Evolutionary conservation across 345 rosid species (phyloP).

Genomic region (Populus euphratica): DNA sequence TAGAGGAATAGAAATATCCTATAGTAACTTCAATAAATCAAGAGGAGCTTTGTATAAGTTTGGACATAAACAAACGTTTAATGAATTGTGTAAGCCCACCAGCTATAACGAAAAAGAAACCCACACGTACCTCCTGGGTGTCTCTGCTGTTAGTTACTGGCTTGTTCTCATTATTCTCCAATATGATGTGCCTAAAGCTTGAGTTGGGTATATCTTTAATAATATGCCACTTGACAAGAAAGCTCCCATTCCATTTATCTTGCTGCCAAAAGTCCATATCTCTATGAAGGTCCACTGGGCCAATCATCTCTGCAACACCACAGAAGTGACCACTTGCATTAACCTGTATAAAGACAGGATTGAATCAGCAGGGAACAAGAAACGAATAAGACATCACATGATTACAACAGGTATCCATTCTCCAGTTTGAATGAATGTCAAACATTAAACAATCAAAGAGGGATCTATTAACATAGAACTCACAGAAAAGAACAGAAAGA

Average conservation of each 20-base stretch:
- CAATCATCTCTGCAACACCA: slow-evolving; percentile 95
- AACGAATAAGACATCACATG: not conserved
- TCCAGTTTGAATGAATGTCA: not conserved
- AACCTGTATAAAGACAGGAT: slow-evolving; percentile 47
- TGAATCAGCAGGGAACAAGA: slow-evolving; percentile 12
- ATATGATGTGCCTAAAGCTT: slow-evolving; percentile 70
- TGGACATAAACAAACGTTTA: not conserved
- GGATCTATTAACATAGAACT: slow-evolving; percentile 22
- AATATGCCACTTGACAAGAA: slow-evolving; percentile 90
- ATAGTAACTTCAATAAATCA: not conserved
- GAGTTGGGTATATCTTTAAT: slow-evolving; percentile 80
- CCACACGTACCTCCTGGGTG: slow-evolving; percentile 78
- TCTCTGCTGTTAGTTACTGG: slow-evolving; percentile 99
- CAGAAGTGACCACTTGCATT: slow-evolving; percentile 97
- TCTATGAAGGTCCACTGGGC: slow-evolving; percentile 69
- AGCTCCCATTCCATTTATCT: slow-evolving; percentile 97
- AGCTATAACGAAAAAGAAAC: not conserved
- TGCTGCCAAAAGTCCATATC: slow-evolving; percentile 99
- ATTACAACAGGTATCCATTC: not conserved
- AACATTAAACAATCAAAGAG: not conserved
- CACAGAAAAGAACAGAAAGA: slow-evolving; percentile 86
- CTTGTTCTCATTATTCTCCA: slow-evolving; percentile 89
- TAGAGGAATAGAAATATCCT: not conserved
- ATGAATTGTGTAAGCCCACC: not conserved
- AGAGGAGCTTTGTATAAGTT: not conserved